Percentiles rank a stretch among this genome's conserved stretches.
phyloP scores from a whole-genome alignment of 2,329 filamentous ascomycete species.

The Exophiala sp. region DNA sequence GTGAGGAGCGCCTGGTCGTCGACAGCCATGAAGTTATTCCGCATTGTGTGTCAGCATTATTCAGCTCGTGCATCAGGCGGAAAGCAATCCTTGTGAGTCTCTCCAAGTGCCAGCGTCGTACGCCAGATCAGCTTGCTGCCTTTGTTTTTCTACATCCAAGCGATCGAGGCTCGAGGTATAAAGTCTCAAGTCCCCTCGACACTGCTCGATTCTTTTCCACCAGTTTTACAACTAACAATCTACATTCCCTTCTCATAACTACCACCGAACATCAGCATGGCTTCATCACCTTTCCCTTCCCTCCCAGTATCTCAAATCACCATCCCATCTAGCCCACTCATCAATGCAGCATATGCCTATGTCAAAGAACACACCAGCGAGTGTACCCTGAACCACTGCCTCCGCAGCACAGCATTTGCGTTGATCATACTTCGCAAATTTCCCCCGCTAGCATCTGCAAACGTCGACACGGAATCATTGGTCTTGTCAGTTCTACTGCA shows the following conservation, averaged over 20 bases:
- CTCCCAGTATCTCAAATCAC: slow-evolving; percentile 40
- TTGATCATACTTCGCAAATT: slow-evolving; percentile 35
- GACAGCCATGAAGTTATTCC: too few relatives aligned
- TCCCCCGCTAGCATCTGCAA: slow-evolving; percentile 8
- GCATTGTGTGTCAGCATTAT: too few relatives aligned
- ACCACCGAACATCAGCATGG: slow-evolving; percentile 4
- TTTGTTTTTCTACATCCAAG: too few relatives aligned
- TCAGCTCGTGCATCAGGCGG: too few relatives aligned
- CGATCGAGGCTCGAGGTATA: too few relatives aligned
- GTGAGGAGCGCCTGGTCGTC: too few relatives aligned
- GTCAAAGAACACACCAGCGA: slow-evolving; percentile 15
- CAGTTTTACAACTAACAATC: too few relatives aligned
- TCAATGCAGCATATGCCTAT: slow-evolving; percentile 14
- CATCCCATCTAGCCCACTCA: slow-evolving; percentile 15
- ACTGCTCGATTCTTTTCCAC: too few relatives aligned
- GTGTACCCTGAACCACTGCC: slow-evolving; percentile 19
- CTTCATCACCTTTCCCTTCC: slow-evolving; percentile 17
- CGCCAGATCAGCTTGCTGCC: too few relatives aligned
- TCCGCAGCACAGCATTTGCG: slow-evolving; percentile 32
- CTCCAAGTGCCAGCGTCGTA: too few relatives aligned
- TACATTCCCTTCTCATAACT: neutral
- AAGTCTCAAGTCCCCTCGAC: too few relatives aligned
- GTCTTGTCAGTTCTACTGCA: slow-evolving; percentile 23
- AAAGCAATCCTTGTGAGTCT: too few relatives aligned
- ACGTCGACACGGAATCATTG: slow-evolving; percentile 30